These are phyloP conservation scores for Prunus fruticosa DNA, from an alignment of 306 rosid genomes.

Conservation along the genomic window DNA sequence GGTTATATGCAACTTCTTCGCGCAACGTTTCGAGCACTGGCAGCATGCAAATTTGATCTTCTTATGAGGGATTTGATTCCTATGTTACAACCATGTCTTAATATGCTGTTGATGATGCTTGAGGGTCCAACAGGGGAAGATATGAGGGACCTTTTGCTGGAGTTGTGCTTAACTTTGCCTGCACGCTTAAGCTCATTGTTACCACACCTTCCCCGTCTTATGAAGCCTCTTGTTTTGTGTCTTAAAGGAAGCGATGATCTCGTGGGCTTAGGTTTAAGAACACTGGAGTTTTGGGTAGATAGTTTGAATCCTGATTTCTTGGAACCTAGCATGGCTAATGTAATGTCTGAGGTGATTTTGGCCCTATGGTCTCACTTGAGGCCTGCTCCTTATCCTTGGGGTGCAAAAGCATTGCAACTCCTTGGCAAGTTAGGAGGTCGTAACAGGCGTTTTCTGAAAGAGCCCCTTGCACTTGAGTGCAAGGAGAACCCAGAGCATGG, in stretches of 20 bases:
- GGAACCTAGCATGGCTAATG: constrained; percentile 97
- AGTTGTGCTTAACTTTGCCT: constrained; percentile 96
- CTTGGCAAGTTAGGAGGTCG: constrained; percentile 99
- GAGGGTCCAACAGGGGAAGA: constrained; percentile 98
- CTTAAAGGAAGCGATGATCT: constrained; percentile 90
- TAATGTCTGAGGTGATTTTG: constrained; percentile 87
- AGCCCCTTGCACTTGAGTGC: constrained; percentile 93
- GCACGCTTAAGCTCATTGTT: constrained; percentile 94
- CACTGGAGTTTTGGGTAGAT: constrained; percentile 98
- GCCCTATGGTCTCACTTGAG: constrained; percentile 96
- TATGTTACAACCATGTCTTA: constrained; percentile 90
- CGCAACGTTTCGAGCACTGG: constrained; percentile 74
- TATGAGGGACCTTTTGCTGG: constrained; percentile 88
- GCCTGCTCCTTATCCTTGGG: constrained; percentile 91
- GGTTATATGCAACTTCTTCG: constrained; percentile 96
- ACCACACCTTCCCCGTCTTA: constrained; percentile 89
- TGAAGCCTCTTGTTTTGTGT: constrained; percentile 94
- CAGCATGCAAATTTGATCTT: constrained; percentile 95
- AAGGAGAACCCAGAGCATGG: constrained; percentile 99
- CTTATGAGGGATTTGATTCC: constrained; percentile 89
- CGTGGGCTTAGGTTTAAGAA: constrained; percentile 86
- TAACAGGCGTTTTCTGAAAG: constrained; percentile 95
- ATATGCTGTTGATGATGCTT: constrained; percentile 89
- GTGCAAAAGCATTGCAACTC: constrained; percentile 96
- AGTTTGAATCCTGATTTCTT: constrained; percentile 98